These are phyloP conservation scores for Termitomyces sp. DNA, from an alignment of 768 basidiomycete genomes.

Conservation along the genomic window DNA sequence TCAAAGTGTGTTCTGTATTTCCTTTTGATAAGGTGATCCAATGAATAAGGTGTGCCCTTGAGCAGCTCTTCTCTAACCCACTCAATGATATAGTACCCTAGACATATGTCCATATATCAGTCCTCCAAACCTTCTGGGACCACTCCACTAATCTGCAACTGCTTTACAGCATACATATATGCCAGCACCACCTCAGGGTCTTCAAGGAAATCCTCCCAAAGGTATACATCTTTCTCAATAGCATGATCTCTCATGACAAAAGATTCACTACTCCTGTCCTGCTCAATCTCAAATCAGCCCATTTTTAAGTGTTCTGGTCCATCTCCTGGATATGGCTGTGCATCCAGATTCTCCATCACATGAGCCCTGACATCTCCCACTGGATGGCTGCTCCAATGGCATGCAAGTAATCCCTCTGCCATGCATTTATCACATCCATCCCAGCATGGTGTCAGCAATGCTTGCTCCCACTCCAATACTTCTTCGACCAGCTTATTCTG, in stretches of 20 bases:
- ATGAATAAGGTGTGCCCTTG: neutral
- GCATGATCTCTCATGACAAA: no score
- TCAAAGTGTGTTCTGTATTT: no score
- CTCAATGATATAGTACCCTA: no score
- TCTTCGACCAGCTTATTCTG: neutral
- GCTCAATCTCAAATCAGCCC: neutral
- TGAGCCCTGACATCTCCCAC: neutral
- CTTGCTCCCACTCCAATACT: neutral
- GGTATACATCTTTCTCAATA: no score
- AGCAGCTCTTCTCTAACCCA: no score
- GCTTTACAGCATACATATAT: neutral
- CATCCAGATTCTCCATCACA: neutral
- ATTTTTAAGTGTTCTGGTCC: neutral
- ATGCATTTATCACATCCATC: neutral
- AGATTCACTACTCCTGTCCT: no score
- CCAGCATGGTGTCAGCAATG: neutral
- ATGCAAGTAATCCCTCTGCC: neutral
- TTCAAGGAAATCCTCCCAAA: neutral
- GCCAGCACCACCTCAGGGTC: neutral
- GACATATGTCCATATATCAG: no score
- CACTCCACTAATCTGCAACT: neutral
- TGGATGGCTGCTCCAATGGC: neutral
- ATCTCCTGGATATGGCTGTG: slow-evolving; percentile 1
- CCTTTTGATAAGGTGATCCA: neutral
- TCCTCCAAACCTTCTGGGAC: no score